phyloP scores from a whole-genome alignment of 306 rosid species.

The Canavalia ensiformis region DNA sequence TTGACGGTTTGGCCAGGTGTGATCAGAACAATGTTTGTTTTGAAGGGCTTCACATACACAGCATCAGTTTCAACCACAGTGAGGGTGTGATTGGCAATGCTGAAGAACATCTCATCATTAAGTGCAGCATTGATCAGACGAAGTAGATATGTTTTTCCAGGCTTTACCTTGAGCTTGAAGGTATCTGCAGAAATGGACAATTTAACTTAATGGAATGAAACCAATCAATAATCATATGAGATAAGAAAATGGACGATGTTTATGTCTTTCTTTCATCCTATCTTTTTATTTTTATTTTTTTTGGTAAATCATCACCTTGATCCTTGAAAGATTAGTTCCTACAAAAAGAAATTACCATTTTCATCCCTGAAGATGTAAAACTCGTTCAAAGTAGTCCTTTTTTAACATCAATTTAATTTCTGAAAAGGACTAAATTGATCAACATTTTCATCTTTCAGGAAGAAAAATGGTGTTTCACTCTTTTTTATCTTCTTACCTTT shows the following conservation, averaged over 20 bases:
- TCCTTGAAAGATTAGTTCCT: not conserved
- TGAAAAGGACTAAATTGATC: no score
- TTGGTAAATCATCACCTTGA: no score
- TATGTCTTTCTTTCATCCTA: not conserved
- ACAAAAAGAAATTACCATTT: not conserved
- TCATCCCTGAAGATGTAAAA: no score
- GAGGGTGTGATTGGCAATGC: constrained; percentile 79
- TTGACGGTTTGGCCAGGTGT: constrained; percentile 80
- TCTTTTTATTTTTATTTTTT: no score
- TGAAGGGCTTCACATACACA: constrained; percentile 69
- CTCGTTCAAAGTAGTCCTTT: no score
- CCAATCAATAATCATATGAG: not conserved
- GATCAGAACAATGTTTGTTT: constrained; percentile 62
- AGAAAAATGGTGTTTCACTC: no score
- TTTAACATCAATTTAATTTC: no score
- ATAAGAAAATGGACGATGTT: not conserved
- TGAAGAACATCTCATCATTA: constrained; percentile 73
- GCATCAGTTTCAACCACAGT: constrained; percentile 81
- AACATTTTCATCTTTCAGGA: no score
- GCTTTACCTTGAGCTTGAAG: constrained; percentile 72
- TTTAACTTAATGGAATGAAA: not conserved
- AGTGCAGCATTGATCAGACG: constrained; percentile 75
- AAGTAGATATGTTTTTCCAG: constrained; percentile 67
- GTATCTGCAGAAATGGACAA: constrained; percentile 51
- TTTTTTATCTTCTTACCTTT: constrained; percentile 54